A percentile compares a stretch with the other conserved stretches of the same genome.
These are phyloP conservation scores for Botryotinia convoluta DNA, from an alignment of 2,329 filamentous ascomycete genomes.

Conservation along the genomic window DNA sequence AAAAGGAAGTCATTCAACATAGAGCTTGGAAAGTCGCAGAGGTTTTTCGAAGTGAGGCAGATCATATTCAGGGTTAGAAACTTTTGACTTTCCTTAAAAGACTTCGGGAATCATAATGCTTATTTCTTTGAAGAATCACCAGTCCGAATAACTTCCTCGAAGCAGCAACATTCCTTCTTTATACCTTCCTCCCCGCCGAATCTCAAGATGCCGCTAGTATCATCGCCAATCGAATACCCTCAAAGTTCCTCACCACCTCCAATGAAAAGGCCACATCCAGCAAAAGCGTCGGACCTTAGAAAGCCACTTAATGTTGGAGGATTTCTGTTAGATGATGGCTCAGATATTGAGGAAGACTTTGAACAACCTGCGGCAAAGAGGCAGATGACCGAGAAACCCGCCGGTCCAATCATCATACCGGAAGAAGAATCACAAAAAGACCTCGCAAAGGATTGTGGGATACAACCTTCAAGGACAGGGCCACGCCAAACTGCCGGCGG, in stretches of 20 bases:
- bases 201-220: conserved; percentile 55
- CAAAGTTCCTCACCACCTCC: conserved; percentile 34
- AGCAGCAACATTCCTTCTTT: conserved; percentile 5
- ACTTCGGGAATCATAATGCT: neutral
- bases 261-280: conserved; percentile 42
- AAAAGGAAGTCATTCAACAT: conserved; percentile 51
- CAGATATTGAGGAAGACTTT: conserved; percentile 40
- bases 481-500: conserved; percentile 21
- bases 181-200: conserved; percentile 14
- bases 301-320: conserved; percentile 43
- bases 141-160: conserved; percentile 5
- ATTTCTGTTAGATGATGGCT: conserved; percentile 47
- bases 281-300: conserved; percentile 35
- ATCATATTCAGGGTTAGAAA: conserved; percentile 37
- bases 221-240: conserved; percentile 52
- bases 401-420: neutral
- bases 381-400: conserved; percentile 41
- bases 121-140: neutral
- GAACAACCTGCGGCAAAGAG: conserved; percentile 44
- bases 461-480: neutral
- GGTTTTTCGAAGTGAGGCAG: conserved; percentile 49
- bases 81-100: neutral
- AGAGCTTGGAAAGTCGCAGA: conserved; percentile 47
- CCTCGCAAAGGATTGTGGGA: neutral
- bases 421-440: conserved; percentile 5